These are phyloP conservation scores for Phoma herbarum DNA, from an alignment of 2,329 filamentous ascomycete species.

Conservation along the genomic window DNA sequence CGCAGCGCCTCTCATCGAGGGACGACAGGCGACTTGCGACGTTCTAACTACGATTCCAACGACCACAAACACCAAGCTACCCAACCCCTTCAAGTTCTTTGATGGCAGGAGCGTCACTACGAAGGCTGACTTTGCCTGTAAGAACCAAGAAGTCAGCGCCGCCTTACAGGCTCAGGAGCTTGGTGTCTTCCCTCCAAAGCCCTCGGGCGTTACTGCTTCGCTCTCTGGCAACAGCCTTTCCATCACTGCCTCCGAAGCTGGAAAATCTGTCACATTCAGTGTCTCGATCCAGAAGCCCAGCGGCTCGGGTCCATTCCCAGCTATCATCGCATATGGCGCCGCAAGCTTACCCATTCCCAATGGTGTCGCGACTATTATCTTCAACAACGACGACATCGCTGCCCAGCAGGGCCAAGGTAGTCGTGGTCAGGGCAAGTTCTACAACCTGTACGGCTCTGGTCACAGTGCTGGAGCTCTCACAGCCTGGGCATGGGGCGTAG, in stretches of 20 bases:
- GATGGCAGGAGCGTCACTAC: slow-evolving; percentile 48
- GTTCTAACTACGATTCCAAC: slow-evolving; percentile 44
- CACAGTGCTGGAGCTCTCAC: slow-evolving; percentile 67
- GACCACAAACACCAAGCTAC: slow-evolving; percentile 45
- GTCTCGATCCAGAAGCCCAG: slow-evolving; percentile 51
- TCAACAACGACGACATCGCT: slow-evolving; percentile 67
- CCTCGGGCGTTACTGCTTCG: slow-evolving; percentile 44
- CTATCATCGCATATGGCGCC: slow-evolving; percentile 66
- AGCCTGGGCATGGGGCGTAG: slow-evolving; percentile 71
- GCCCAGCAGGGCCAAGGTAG: slow-evolving; percentile 56
- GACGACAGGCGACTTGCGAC: slow-evolving; percentile 44
- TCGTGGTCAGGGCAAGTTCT: not conserved
- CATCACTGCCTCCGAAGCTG: slow-evolving; percentile 46
- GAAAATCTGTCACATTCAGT: slow-evolving; percentile 50
- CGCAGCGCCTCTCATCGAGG: slow-evolving; percentile 40
- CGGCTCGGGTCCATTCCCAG: slow-evolving; percentile 61
- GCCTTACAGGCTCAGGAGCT: slow-evolving; percentile 51
- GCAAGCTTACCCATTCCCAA: slow-evolving; percentile 63
- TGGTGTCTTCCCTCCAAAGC: slow-evolving; percentile 50
- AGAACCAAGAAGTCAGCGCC: slow-evolving; percentile 49
- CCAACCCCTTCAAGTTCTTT: slow-evolving; percentile 52
- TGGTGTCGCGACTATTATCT: slow-evolving; percentile 65
- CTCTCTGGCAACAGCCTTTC: slow-evolving; percentile 45
- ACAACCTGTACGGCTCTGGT: not conserved
- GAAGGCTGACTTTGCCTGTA: slow-evolving; percentile 48